Evolutionary conservation across 805 yeast genomes (phyloP).

Genomic region (Kazachstania taianensis): DNA sequence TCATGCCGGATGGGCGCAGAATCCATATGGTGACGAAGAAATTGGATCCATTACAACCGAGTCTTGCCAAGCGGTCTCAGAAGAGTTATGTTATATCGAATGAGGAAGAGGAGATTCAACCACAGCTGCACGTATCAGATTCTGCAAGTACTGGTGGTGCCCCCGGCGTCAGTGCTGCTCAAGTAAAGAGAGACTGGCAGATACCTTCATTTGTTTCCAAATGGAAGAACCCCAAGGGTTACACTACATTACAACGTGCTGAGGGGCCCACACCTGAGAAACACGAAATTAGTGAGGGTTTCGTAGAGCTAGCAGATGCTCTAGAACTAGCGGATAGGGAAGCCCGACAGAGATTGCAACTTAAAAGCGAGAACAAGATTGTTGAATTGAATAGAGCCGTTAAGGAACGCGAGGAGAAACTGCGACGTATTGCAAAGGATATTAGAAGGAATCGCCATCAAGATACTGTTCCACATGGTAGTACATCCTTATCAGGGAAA

Average conservation of each 20-base stretch:
- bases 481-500: constrained; percentile 16
- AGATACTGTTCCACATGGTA: background rate
- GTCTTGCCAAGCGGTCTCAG: constrained; percentile 48
- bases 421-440: constrained; percentile 37
- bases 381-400: constrained; percentile 28
- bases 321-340: constrained; percentile 55
- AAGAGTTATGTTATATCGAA: constrained; percentile 39
- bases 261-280: constrained; percentile 46
- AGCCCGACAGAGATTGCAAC: constrained; percentile 46
- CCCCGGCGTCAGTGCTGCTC: constrained; percentile 33
- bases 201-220: constrained; percentile 89
- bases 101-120: constrained; percentile 2
- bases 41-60: constrained; percentile 81
- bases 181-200: constrained; percentile 71
- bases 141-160: background rate
- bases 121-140: constrained; percentile 2
- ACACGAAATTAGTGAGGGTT: constrained; percentile 42
- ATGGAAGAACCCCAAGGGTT: constrained; percentile 93
- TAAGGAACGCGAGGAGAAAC: constrained; percentile 35
- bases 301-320: constrained; percentile 58
- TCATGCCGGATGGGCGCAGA: constrained; percentile 39
- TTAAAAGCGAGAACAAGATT: constrained; percentile 40
- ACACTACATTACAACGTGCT: constrained; percentile 69
- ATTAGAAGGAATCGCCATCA: constrained; percentile 13
- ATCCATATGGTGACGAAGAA: constrained; percentile 8